Evolutionary conservation across 2,329 filamentous ascomycete genomes (phyloP).

Genomic region (Ophiocordyceps camponoti-leonardi): DNA sequence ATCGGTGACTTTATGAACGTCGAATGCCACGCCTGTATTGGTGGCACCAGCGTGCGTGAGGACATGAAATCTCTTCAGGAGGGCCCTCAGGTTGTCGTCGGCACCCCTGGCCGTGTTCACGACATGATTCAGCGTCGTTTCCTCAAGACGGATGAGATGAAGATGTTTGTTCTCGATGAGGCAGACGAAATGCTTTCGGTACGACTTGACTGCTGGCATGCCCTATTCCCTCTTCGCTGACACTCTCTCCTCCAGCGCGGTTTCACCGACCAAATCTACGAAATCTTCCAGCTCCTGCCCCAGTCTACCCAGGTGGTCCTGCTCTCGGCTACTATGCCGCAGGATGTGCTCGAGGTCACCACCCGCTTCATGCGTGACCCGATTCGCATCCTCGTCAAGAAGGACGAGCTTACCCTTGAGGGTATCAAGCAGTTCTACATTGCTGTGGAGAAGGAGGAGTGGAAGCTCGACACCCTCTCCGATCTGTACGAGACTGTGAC

Average conservation of each 20-base stretch:
- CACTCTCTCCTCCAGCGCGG: conserved; percentile 44
- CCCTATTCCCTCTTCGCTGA: conserved; percentile 14
- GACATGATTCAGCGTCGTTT: conserved; percentile 99
- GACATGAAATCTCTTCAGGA: conserved; percentile 97
- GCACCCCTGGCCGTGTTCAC: conserved; percentile 94
- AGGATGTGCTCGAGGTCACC: conserved; percentile 97
- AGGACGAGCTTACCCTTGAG: conserved; percentile 97
- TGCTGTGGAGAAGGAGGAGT: conserved; percentile 99
- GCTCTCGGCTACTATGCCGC: conserved; percentile 94
- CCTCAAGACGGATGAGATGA: conserved; percentile 94
- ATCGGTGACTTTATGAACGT: conserved; percentile 99
- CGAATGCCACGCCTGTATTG: conserved; percentile 98
- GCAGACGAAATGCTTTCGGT: conserved; percentile 97
- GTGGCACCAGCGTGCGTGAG: conserved; percentile 92
- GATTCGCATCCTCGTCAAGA: conserved; percentile 98
- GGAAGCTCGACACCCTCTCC: conserved; percentile 98
- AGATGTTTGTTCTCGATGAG: conserved; percentile 99
- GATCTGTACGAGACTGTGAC: conserved; percentile 99
- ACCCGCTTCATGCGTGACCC: conserved; percentile 99
- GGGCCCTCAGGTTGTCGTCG: conserved; percentile 91
- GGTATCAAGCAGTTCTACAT: conserved; percentile 99
- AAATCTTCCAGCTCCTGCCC: conserved; percentile 97
- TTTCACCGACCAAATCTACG: conserved; percentile 99
- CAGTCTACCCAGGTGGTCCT: conserved; percentile 98
- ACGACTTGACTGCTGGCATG: conserved; percentile 13